phyloP scores from a whole-genome alignment of 768 basidiomycete species.

The Heimioporus sp. region DNA sequence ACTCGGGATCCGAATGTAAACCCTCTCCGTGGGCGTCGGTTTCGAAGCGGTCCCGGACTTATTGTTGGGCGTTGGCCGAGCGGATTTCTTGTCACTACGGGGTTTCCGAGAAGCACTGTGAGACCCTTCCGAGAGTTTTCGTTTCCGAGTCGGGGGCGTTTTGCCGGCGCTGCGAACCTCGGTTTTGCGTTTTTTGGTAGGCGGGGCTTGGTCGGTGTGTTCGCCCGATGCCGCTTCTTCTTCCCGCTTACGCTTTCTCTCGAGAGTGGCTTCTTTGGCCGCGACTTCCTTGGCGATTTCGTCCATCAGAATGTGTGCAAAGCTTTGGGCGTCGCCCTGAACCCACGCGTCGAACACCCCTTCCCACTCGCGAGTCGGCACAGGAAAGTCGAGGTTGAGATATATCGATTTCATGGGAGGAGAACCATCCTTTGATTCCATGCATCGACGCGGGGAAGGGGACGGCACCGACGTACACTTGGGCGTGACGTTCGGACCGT shows the following conservation, averaged over 20 bases:
- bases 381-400: slow-evolving; percentile 84
- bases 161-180: slow-evolving; percentile 9
- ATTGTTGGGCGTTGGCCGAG: slow-evolving; percentile 15
- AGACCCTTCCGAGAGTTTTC: slow-evolving; percentile 24
- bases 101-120: slow-evolving; percentile 30
- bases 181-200: slow-evolving; percentile 27
- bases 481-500: slow-evolving; percentile 22
- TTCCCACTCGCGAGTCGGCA: slow-evolving; percentile 84
- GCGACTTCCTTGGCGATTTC: slow-evolving; percentile 56
- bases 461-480: slow-evolving; percentile 42
- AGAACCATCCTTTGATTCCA: slow-evolving; percentile 43
- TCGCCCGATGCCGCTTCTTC: slow-evolving; percentile 36
- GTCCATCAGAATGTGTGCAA: slow-evolving; percentile 58
- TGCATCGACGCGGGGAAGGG: slow-evolving; percentile 43
- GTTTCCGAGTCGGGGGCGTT: slow-evolving; percentile 17
- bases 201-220: slow-evolving; percentile 12
- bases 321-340: slow-evolving; percentile 82
- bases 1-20: slow-evolving; percentile 24
- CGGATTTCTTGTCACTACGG: slow-evolving; percentile 19
- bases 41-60: slow-evolving; percentile 20
- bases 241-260: slow-evolving; percentile 58
- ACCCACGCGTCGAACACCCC: slow-evolving; percentile 90
- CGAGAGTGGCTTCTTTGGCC: slow-evolving; percentile 51
- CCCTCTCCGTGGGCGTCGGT: slow-evolving; percentile 21
- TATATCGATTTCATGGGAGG: slow-evolving; percentile 67